phyloP scores from a whole-genome alignment of 768 basidiomycete species.

The Lactifluus volemus region DNA sequence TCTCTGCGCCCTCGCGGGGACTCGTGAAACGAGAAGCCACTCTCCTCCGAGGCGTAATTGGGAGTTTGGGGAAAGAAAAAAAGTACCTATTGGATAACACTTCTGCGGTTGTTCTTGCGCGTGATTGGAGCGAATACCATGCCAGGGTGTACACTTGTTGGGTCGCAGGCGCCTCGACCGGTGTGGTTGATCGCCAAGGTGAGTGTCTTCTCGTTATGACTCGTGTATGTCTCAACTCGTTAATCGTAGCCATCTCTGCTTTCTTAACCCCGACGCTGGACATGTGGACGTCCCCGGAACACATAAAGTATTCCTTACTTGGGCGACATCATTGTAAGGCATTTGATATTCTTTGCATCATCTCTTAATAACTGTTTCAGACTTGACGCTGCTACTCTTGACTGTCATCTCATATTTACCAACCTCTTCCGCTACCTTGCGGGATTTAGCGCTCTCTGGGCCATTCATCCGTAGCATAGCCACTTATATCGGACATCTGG shows the following conservation, averaged over 20 bases:
- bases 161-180: slow-evolving; percentile 41
- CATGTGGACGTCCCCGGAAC: slow-evolving; percentile 67
- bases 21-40: slow-evolving; percentile 45
- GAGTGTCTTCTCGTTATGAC: slow-evolving; percentile 14
- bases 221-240: background rate
- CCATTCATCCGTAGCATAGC: slow-evolving; percentile 62
- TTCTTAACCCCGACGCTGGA: slow-evolving; percentile 45
- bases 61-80: slow-evolving; percentile 34
- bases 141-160: slow-evolving; percentile 64
- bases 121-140: slow-evolving; percentile 50
- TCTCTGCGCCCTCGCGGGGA: slow-evolving; percentile 30
- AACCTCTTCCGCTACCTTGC: slow-evolving; percentile 35
- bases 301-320: slow-evolving; percentile 72
- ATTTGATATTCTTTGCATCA: background rate
- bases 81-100: slow-evolving; percentile 44
- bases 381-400: slow-evolving; percentile 64
- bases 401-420: slow-evolving; percentile 55
- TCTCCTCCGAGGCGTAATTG: slow-evolving; percentile 47
- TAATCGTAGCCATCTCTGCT: slow-evolving; percentile 34
- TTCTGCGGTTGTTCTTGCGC: slow-evolving; percentile 42
- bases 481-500: slow-evolving; percentile 70
- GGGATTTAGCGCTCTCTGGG: slow-evolving; percentile 43
- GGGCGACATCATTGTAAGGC: slow-evolving; percentile 66
- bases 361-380: slow-evolving; percentile 31
- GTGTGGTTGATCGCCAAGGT: slow-evolving; percentile 27